Evolutionary conservation across 2,329 filamentous ascomycete species (phyloP).

Genomic region (Elsinoe ampelina): DNA sequence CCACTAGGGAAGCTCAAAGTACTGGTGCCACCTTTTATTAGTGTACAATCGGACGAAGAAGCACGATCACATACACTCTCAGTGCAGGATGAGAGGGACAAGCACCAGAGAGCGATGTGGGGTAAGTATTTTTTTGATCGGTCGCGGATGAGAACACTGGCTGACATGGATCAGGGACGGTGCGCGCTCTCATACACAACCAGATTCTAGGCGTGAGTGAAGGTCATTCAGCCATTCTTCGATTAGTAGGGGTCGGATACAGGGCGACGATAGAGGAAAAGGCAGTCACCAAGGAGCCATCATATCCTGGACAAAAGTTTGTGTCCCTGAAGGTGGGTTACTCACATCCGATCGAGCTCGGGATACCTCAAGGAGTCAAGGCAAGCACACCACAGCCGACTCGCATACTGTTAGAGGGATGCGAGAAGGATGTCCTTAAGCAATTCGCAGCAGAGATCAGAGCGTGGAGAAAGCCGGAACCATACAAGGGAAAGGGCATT

Average conservation of each 20-base stretch:
- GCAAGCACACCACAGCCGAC: conserved; percentile 87
- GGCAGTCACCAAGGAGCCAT: conserved; percentile 54
- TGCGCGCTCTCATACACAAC: conserved; percentile 80
- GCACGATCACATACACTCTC: conserved; percentile 56
- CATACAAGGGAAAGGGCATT: conserved; percentile 98
- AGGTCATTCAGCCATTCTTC: conserved; percentile 86
- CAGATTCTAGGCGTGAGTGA: conserved; percentile 91
- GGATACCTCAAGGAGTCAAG: conserved; percentile 70
- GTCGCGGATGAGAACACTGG: not conserved
- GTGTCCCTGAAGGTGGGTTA: conserved; percentile 92
- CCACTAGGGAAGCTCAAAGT: conserved; percentile 73
- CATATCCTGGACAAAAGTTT: conserved; percentile 76
- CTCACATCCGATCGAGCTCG: conserved; percentile 88
- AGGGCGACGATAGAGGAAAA: conserved; percentile 74
- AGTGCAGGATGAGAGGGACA: conserved; percentile 57
- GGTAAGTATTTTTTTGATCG: conserved; percentile 46
- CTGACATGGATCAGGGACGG: conserved; percentile 56
- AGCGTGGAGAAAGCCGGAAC: conserved; percentile 83
- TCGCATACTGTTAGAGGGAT: conserved; percentile 78
- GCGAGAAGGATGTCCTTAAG: conserved; percentile 78
- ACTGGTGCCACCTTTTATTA: conserved; percentile 69
- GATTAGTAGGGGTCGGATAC: conserved; percentile 92
- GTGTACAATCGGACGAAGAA: conserved; percentile 57
- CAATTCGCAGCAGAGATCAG: conserved; percentile 84
- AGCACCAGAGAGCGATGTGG: conserved; percentile 91